Evolutionary conservation across 805 yeast species (phyloP).

Genomic region (Nakazawaea siamensis): DNA sequence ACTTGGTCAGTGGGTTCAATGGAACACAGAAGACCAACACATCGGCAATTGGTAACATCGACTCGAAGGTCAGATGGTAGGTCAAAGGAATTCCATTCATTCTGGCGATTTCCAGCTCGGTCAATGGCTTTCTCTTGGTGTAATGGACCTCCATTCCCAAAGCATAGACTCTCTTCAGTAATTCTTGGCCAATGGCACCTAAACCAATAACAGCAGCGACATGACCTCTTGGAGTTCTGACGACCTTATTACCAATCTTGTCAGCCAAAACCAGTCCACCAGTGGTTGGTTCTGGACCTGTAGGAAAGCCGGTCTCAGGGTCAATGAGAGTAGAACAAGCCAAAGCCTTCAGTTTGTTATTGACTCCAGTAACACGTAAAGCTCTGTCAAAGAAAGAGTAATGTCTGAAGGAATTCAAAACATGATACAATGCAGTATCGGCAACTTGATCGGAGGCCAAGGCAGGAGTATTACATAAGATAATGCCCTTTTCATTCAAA

Average conservation of each 20-base stretch:
- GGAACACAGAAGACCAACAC: constrained; percentile 51
- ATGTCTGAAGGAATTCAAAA: constrained; percentile 53
- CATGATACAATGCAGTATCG: constrained; percentile 54
- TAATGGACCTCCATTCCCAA: constrained; percentile 54
- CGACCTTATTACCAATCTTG: constrained; percentile 24
- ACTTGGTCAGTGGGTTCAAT: constrained; percentile 41
- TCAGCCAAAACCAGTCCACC: constrained; percentile 31
- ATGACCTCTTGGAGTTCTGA: constrained; percentile 39
- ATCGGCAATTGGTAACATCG: constrained; percentile 31
- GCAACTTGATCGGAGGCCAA: constrained; percentile 63
- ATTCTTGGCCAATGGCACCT: constrained; percentile 51
- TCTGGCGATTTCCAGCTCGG: constrained; percentile 17
- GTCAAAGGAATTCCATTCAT: constrained; percentile 21
- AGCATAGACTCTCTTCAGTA: constrained; percentile 38
- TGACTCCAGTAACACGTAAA: constrained; percentile 28
- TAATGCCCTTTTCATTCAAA: constrained; percentile 37
- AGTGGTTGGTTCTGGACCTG: constrained; percentile 17
- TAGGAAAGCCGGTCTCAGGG: constrained; percentile 21
- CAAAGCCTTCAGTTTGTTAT: constrained; percentile 30
- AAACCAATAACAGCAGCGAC: constrained; percentile 49
- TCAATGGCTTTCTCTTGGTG: constrained; percentile 35
- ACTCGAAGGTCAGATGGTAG: constrained; percentile 27
- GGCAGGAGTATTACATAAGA: constrained; percentile 54
- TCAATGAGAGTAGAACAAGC: constrained; percentile 24
- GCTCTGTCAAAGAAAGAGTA: constrained; percentile 37